Evolutionary conservation across 2,329 filamentous ascomycete species (phyloP).

Genomic region (Aspergillus aculeatinus): DNA sequence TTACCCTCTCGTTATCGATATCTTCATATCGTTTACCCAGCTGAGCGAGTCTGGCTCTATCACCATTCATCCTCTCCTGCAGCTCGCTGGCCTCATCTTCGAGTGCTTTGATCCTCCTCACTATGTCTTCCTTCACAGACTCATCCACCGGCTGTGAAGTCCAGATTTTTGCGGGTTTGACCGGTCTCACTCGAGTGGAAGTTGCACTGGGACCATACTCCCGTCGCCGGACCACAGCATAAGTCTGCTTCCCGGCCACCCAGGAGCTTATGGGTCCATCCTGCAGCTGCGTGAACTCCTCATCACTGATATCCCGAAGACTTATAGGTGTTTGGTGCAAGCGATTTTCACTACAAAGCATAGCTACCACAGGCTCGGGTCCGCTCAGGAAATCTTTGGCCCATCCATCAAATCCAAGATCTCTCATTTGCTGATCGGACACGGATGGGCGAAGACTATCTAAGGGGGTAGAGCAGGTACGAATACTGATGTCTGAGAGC

Average conservation of each 20-base stretch:
- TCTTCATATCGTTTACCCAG: constrained; percentile 24
- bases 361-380: constrained; percentile 78
- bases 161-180: constrained; percentile 68
- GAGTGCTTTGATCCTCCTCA: constrained; percentile 49
- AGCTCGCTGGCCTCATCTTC: constrained; percentile 43
- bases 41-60: constrained; percentile 27
- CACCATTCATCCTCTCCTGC: constrained; percentile 27
- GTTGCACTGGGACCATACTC: constrained; percentile 77
- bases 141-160: constrained; percentile 72
- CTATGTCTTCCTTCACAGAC: constrained; percentile 58
- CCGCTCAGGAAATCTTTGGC: constrained; percentile 76
- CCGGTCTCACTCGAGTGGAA: constrained; percentile 64
- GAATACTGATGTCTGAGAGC: constrained; percentile 70
- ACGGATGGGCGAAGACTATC: constrained; percentile 57
- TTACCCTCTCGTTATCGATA: constrained; percentile 46
- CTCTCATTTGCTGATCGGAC: constrained; percentile 53
- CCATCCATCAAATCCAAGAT: constrained; percentile 73
- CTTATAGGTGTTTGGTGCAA: constrained; percentile 69
- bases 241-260: constrained; percentile 65
- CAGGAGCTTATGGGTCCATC: constrained; percentile 63
- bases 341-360: constrained; percentile 74
- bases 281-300: constrained; percentile 67
- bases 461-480: constrained; percentile 59
- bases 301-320: constrained; percentile 61
- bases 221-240: constrained; percentile 65